A percentile compares a stretch with the other conserved stretches of the same genome.
Conservation (phyloP, 768 basidiomycete genomes). For the Roridomyces roridus region DNA sequence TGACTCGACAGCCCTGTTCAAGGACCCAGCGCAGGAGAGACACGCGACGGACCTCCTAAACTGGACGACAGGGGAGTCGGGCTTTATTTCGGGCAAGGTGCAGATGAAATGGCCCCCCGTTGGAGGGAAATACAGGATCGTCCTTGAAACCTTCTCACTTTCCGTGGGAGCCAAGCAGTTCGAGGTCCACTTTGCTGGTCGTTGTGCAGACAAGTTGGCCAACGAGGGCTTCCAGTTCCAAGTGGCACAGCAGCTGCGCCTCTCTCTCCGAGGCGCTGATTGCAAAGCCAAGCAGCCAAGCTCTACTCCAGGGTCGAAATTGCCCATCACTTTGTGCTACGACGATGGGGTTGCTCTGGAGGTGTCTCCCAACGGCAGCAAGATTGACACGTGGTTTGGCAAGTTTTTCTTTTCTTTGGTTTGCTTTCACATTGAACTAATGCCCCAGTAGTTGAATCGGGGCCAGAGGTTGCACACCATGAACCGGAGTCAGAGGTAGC, state of each 20-base stretch:
- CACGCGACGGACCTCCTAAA: conserved; percentile 39
- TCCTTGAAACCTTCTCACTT: conserved; percentile 31
- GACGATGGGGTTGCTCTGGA: conserved; percentile 48
- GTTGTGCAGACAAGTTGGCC: conserved; percentile 35
- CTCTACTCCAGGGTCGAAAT: conserved; percentile 26
- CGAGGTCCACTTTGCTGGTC: conserved; percentile 45
- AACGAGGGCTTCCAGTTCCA: conserved; percentile 41
- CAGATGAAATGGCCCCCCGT: conserved; percentile 52
- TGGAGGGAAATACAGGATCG: conserved; percentile 35
- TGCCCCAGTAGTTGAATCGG: no score
- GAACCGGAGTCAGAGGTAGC: no score
- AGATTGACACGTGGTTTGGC: conserved; percentile 51
- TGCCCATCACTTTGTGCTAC: conserved; percentile 51
- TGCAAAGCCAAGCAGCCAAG: conserved; percentile 33
- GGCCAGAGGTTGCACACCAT: no score
- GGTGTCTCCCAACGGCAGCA: conserved; percentile 36
- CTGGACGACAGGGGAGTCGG: conserved; percentile 35
- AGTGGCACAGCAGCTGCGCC: conserved; percentile 46
- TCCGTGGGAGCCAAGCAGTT: conserved; percentile 33
- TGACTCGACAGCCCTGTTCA: conserved; percentile 22
- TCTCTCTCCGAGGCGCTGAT: conserved; percentile 53
- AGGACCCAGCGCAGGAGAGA: conserved; percentile 33
- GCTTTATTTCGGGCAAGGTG: conserved; percentile 48
- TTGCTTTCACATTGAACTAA: no score
- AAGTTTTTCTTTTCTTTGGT: conserved; percentile 17